Percentiles rank a stretch among this genome's conserved stretches.
Conservation (phyloP, 2,329 filamentous ascomycete genomes). For the Talaromyces rugulosus region DNA sequence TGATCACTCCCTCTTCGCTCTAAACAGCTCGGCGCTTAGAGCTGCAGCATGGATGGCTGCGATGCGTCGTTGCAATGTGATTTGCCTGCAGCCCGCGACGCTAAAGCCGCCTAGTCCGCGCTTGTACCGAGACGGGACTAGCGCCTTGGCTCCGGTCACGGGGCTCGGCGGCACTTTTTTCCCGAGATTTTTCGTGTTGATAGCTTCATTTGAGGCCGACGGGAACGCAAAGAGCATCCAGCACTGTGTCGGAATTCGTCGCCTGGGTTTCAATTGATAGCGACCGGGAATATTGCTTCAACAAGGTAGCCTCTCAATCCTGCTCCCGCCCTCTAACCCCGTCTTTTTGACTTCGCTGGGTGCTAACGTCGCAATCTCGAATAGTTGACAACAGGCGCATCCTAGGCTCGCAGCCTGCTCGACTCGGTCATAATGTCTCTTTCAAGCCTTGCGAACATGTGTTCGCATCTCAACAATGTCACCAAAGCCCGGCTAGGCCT, state of each 20-base stretch:
- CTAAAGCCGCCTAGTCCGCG: background rate
- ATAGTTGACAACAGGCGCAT: background rate
- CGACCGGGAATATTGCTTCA: background rate
- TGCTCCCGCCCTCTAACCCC: background rate
- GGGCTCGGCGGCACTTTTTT: background rate
- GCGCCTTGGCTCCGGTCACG: background rate
- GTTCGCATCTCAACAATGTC: conserved; percentile 88
- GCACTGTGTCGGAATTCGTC: background rate
- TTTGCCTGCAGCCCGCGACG: conserved; percentile 5
- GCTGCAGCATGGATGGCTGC: conserved; percentile 11
- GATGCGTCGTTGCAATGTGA: conserved; percentile 5
- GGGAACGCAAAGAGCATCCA: background rate
- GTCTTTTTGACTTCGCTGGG: background rate
- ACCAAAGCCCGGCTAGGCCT: conserved; percentile 76
- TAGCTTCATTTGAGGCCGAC: background rate
- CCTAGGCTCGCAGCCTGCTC: background rate
- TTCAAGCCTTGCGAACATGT: conserved; percentile 71
- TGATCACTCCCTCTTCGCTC: background rate
- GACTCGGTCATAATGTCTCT: conserved; percentile 59
- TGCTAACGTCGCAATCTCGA: background rate
- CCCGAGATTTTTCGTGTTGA: conserved; percentile 3
- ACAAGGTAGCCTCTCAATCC: background rate
- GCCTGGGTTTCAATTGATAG: background rate
- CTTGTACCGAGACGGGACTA: background rate
- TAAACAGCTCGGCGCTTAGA: conserved; percentile 11